Evolutionary conservation across 1,284 basidiomycete species (phyloP), one percentile per base, ranked within the genome.

Genomic region (Boletus semigastroideus): DNA sequence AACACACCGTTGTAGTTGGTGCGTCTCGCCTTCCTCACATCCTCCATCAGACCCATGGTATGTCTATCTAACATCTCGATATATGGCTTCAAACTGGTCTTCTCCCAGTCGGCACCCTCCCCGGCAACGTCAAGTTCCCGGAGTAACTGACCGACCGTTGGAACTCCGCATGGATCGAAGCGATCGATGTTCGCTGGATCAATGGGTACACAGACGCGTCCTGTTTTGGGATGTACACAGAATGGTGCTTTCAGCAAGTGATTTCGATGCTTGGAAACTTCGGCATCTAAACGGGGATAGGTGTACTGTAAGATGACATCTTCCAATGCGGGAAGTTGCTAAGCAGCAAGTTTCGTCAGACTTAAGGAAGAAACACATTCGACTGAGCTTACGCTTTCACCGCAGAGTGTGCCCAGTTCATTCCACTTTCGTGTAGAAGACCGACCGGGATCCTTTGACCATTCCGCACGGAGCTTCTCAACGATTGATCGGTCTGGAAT

Each of bases 211-310:
- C 96, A 99, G 11, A 99, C 85, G 38, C 94, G 84, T 1, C 95
- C 95, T 2, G 97, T 99, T 56, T 93, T 93, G 0, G 97, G 96
- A 71, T 99, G 96, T 0, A 99, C 78, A 66, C 94, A 97, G 72
- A 99, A 99, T 0, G 97, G 97, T 25, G 93, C 88, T 72, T 99
- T 99, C 56, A 99, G 84, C 75, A 99, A 80, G 74, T 99, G 97
- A 74, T 99, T 99, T 52, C 94, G 82, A 65, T 96, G 93, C 66
- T 98, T 97, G 2, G 94, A 95, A 14, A 99, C 96, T 70, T 99
- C 96, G 7, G 92, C 88, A 70, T 99, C 96, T 55, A 99, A 83
- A 16, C 96, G 86, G 3, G 97, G 96, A 69, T 99, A 99, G 0
- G 92, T 96, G 71, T 98, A 98, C 66, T 95, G 91, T 13, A 99